phyloP scores from a whole-genome alignment of 192 early-diverging fungal species.

The Paraglomus brasilianum region DNA sequence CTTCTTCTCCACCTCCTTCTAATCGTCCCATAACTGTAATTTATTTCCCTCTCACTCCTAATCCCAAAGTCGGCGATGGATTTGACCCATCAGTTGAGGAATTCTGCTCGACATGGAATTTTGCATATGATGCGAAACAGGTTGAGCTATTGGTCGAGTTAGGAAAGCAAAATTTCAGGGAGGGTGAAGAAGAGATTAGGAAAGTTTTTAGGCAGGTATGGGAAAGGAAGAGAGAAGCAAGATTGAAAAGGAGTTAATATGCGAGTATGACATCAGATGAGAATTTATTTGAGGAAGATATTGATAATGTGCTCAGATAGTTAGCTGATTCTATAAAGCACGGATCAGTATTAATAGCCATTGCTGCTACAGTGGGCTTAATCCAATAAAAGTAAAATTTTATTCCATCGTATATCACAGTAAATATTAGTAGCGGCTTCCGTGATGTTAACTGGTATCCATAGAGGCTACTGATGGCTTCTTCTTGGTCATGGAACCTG shows the following conservation, averaged over 20 bases:
- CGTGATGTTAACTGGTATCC: neutral
- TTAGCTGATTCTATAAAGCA: too few relatives aligned
- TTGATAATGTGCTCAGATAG: too few relatives aligned
- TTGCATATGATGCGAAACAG: slow-evolving; percentile 63
- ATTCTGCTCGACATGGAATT: slow-evolving; percentile 68
- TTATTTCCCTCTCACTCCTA: slow-evolving; percentile 66
- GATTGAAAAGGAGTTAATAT: slow-evolving; percentile 34
- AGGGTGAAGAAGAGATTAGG: slow-evolving; percentile 34
- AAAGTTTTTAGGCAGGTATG: slow-evolving; percentile 39
- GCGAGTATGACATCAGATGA: neutral
- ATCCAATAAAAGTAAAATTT: too few relatives aligned
- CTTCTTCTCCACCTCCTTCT: neutral
- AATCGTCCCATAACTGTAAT: slow-evolving; percentile 50
- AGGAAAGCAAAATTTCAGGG: slow-evolving; percentile 45
- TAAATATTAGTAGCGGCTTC: neutral
- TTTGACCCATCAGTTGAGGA: slow-evolving; percentile 66
- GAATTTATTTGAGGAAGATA: too few relatives aligned
- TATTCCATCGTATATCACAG: slow-evolving; percentile 5
- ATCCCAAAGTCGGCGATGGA: slow-evolving; percentile 47
- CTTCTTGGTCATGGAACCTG: neutral
- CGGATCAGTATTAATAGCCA: too few relatives aligned
- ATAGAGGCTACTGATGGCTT: neutral
- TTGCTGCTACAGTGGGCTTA: too few relatives aligned
- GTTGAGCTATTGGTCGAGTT: slow-evolving; percentile 57
- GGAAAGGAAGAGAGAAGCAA: slow-evolving; percentile 34